Conservation (phyloP, 2,329 filamentous ascomycete genomes). For the Neurospora sp. region DNA sequence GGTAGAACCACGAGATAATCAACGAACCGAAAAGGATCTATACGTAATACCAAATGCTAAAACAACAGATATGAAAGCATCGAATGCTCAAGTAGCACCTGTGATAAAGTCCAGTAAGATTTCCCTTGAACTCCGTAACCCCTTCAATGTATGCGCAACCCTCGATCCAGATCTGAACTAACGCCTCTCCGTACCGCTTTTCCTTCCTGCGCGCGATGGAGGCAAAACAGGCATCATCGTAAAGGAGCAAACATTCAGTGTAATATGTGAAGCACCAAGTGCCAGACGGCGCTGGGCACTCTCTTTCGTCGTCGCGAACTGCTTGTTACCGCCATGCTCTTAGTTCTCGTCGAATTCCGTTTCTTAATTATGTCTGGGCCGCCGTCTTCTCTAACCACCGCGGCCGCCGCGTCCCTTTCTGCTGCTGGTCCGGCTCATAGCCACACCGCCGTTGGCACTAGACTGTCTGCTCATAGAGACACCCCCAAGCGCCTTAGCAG, state of each 20-base stretch:
- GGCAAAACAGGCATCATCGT: background rate
- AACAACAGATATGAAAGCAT: background rate
- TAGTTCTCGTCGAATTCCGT: background rate
- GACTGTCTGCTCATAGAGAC: constrained; percentile 48
- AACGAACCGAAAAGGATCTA: background rate
- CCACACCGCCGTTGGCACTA: constrained; percentile 25
- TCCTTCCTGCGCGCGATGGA: background rate
- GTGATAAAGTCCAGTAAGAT: background rate
- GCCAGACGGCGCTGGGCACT: background rate
- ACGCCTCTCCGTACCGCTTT: background rate
- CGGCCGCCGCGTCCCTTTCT: constrained; percentile 31
- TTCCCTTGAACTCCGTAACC: background rate
- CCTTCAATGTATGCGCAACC: background rate
- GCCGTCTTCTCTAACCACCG: constrained; percentile 5
- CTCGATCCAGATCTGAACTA: background rate
- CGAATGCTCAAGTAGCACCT: background rate
- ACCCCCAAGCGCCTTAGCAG: constrained; percentile 36
- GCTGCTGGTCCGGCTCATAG: constrained; percentile 32
- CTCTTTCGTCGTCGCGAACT: background rate
- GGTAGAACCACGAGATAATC: background rate
- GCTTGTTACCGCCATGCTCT: background rate
- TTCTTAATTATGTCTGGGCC: background rate
- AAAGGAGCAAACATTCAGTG: background rate
- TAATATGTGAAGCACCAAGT: background rate
- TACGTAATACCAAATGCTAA: background rate